Evolutionary conservation across 106 monocot species (phyloP), one percentile per base, ranked within the genome.

Genomic region (Ottelia alismoides): DNA sequence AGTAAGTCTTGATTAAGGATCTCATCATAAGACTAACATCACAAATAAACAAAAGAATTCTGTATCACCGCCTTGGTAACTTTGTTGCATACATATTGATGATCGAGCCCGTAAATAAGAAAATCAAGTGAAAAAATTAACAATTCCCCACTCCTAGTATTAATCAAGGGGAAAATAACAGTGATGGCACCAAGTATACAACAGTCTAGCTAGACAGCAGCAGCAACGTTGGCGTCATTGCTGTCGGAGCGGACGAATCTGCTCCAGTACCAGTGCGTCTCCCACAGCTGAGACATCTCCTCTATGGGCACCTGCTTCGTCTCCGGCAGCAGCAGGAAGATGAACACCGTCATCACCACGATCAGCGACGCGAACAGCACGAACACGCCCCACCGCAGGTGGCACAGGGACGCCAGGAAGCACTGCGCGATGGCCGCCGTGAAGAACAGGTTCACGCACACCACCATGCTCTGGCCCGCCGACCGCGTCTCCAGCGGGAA

Each of bases 401-500:
- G 63, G 57, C 75, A 75, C 46, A 75, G 57, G 30, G 69, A 64
- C 9, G 69, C 63, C 2, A 75, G 59, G 30, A 75, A 75, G 24
- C 63, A 51, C 43, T 71, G 71, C 1, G 71, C 71, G 16, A 71
- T 64, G 2, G 63, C 63, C 11, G 63, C 64, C 2, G 75, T 75
- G 51, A 69, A 54, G 69, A 75, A 57, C 30, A 75, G 64, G 59
- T 75, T 75, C 47, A 64, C 69, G 52, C 69, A 65, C 3, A 70
- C 75, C 16, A 69, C 69, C 28, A 69, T 64, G 23, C 69, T 64
- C 19, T 64, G 69, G 14, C 75, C 75, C 1, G 75, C 69, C 3
- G 75, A 69, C 25, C 75, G 29, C n/a, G 69, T 75, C 53, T 75
- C 75, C 20, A 75, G 28, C 0, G 75, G 75, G 69, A 75, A 75